Evolutionary conservation across 78 protist species (phyloP).

Genomic region (Tieghemostelium lacteum): DNA sequence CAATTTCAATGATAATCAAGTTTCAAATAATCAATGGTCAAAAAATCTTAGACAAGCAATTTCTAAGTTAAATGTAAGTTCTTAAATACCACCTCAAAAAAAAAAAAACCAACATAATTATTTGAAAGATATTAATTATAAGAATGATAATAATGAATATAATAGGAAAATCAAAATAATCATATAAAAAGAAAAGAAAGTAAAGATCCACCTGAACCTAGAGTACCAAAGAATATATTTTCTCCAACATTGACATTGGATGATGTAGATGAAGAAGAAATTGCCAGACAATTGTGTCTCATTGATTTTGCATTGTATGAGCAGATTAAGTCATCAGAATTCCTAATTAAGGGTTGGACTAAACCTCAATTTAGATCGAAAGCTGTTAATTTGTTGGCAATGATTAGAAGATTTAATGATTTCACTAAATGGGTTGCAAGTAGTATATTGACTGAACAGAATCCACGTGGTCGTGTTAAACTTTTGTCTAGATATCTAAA

Average conservation of each 20-base stretch:
- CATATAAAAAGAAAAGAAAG: slow-evolving; percentile 5
- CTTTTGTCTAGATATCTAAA: slow-evolving; percentile 58
- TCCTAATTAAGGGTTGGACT: slow-evolving; percentile 83
- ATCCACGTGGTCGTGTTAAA: slow-evolving; percentile 49
- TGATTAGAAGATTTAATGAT: slow-evolving; percentile 81
- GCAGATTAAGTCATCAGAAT: slow-evolving; percentile 71
- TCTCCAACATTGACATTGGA: slow-evolving; percentile 75
- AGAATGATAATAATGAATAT: neutral
- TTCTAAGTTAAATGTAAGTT: slow-evolving; percentile 35
- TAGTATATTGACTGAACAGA: slow-evolving; percentile 44
- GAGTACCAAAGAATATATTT: slow-evolving; percentile 83
- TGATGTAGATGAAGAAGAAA: slow-evolving; percentile 81
- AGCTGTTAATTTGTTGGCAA: slow-evolving; percentile 64
- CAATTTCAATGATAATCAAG: slow-evolving; percentile 73
- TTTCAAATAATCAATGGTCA: slow-evolving; percentile 27
- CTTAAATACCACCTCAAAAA: neutral
- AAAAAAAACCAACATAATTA: neutral
- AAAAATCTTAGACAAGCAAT: slow-evolving; percentile 13
- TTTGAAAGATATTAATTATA: neutral
- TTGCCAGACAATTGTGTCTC: slow-evolving; percentile 83
- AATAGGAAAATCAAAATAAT: slow-evolving; percentile 1
- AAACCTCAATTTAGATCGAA: slow-evolving; percentile 56
- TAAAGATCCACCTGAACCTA: slow-evolving; percentile 81
- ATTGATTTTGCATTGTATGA: slow-evolving; percentile 79
- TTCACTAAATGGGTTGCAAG: slow-evolving; percentile 84